phyloP scores from a whole-genome alignment of 768 basidiomycete genomes.

The Tremella fuciformis region DNA sequence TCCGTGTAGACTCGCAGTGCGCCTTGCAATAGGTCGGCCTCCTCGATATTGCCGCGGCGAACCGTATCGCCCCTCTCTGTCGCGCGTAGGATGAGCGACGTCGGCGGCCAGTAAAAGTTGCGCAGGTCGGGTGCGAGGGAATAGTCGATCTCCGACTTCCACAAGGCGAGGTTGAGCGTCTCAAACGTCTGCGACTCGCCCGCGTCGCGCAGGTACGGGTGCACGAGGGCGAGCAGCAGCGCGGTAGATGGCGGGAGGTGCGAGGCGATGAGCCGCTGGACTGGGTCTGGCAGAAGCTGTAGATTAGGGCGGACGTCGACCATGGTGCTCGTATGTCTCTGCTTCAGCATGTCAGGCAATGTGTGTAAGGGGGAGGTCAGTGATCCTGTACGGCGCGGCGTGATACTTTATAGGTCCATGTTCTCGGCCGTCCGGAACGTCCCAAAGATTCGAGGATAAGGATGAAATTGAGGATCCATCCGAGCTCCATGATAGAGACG shows the following conservation, averaged over 20 bases:
- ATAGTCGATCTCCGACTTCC: conserved; percentile 2
- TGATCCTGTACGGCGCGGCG: too few species aligned
- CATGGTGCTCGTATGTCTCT: neutral
- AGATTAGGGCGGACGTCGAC: too few species aligned
- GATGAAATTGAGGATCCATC: too few species aligned
- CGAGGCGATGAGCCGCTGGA: neutral
- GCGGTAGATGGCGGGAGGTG: neutral
- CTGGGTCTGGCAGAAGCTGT: neutral
- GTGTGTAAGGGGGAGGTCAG: too few species aligned
- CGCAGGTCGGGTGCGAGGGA: neutral
- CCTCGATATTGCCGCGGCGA: neutral
- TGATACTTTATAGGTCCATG: too few species aligned
- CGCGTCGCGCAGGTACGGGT: neutral
- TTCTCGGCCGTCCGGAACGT: too few species aligned
- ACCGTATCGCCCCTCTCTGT: neutral
- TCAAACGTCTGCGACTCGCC: conserved; percentile 1
- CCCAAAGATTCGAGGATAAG: too few species aligned
- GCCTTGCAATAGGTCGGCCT: neutral
- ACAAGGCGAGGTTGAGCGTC: conserved; percentile 4
- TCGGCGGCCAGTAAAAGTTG: neutral
- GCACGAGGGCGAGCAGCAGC: neutral
- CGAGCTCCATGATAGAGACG: too few species aligned
- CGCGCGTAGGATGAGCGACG: neutral
- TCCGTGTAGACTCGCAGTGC: neutral
- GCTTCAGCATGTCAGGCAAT: neutral